Evolutionary conservation across 768 basidiomycete genomes (phyloP).

Genomic region (Lactarius deliciosus): DNA sequence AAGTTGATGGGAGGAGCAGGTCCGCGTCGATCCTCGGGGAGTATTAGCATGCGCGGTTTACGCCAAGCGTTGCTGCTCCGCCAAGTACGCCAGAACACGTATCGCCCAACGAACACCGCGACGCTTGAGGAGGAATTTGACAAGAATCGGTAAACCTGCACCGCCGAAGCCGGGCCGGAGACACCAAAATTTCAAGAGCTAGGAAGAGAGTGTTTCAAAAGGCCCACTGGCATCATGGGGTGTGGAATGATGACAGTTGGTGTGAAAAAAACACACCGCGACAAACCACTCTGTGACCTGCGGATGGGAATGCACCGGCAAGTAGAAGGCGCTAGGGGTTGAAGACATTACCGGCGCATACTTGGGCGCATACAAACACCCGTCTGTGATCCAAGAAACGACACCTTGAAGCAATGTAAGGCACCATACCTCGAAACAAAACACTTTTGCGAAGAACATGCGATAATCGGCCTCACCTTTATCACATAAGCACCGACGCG

Average conservation of each 20-base stretch:
- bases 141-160: conserved; percentile 28
- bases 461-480: conserved; percentile 15
- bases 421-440: conserved; percentile 28
- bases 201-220: conserved; percentile 28
- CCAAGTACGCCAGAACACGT: too few species aligned
- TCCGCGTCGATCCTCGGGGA: too few species aligned
- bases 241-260: not conserved
- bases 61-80: too few species aligned
- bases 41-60: too few species aligned
- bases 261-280: not conserved
- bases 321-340: conserved; percentile 23
- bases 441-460: too few species aligned
- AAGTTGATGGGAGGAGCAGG: too few species aligned
- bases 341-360: conserved; percentile 23
- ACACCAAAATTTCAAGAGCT: conserved; percentile 32
- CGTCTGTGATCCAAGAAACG: conserved; percentile 30
- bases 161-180: conserved; percentile 31
- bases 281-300: conserved; percentile 32
- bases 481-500: conserved; percentile 27
- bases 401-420: conserved; percentile 32
- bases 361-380: conserved; percentile 8
- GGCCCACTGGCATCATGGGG: not conserved
- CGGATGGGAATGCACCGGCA: not conserved
- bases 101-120: too few species aligned
- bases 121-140: conserved; percentile 11